Conservation (phyloP, 768 basidiomycete genomes). For the Gymnopilus junonius region DNA sequence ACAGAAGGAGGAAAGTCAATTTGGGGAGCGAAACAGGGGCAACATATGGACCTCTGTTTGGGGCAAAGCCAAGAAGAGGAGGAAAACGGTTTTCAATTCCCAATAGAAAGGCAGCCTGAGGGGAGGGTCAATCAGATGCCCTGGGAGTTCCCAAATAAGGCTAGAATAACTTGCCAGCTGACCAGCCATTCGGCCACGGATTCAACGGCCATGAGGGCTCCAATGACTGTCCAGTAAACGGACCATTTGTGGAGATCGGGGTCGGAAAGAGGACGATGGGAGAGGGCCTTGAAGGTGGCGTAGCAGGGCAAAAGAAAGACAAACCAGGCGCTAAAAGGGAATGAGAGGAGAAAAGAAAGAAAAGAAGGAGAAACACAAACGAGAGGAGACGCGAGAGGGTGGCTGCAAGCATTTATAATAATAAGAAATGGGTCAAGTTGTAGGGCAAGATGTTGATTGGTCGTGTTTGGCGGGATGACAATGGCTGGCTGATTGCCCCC, state of each 20-base stretch:
- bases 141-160: conserved; percentile 9
- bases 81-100: conserved; percentile 70
- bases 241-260: conserved; percentile 59
- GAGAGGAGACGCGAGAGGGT: conserved; percentile 53
- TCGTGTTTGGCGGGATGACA: conserved; percentile 27
- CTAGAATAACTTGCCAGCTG: conserved; percentile 54
- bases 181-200: conserved; percentile 66
- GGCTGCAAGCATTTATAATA: conserved; percentile 49
- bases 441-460: conserved; percentile 24
- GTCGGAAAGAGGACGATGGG: conserved; percentile 53
- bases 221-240: conserved; percentile 69
- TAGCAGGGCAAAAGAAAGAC: conserved; percentile 68
- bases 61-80: conserved; percentile 70
- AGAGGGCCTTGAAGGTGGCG: conserved; percentile 69
- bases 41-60: conserved; percentile 60
- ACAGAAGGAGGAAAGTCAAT: conserved; percentile 6
- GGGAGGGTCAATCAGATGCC: conserved; percentile 11
- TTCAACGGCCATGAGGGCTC: conserved; percentile 63
- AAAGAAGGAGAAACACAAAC: conserved; percentile 31
- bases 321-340: conserved; percentile 64
- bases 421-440: neutral
- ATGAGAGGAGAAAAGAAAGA: neutral
- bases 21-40: neutral
- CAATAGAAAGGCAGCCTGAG: conserved; percentile 77
- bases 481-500: conserved; percentile 25